These are phyloP conservation scores for Leishmania guyanensis DNA, from an alignment of 208 protist species.

Conservation along the genomic window DNA sequence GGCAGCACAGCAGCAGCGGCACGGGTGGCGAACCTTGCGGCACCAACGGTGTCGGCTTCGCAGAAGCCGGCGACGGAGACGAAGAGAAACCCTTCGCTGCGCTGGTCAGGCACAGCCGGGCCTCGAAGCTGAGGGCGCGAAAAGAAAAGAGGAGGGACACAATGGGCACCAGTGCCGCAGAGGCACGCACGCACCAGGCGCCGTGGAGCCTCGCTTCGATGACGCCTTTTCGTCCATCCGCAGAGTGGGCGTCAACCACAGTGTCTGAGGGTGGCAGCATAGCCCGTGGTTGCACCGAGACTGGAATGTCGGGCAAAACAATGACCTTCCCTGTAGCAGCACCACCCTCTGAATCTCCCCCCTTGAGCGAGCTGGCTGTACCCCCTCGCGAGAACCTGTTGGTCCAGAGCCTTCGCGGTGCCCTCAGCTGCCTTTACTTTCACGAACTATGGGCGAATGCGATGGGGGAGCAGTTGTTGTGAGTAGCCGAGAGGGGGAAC, in stretches of 20 bases:
- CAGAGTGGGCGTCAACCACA: neutral
- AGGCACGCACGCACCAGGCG: neutral
- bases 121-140: constrained; percentile 3
- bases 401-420: constrained; percentile 15
- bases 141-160: neutral
- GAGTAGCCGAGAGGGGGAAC: neutral
- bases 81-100: constrained; percentile 30
- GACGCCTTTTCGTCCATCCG: neutral
- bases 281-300: neutral
- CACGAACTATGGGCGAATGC: constrained; percentile 12
- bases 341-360: neutral
- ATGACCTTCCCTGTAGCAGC: neutral
- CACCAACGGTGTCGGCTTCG: constrained; percentile 40
- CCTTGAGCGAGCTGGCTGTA: neutral
- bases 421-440: constrained; percentile 26
- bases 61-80: constrained; percentile 3
- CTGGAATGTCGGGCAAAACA: neutral
- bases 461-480: neutral
- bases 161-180: neutral
- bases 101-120: constrained; percentile 25
- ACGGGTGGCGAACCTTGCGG: constrained; percentile 15
- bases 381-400: neutral
- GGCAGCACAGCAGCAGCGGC: neutral
- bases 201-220: neutral
- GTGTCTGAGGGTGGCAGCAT: neutral